Base-by-base conservation (phyloP, 2,329 filamentous ascomycete genomes). In the Talaromyces atroroseus region DNA sequence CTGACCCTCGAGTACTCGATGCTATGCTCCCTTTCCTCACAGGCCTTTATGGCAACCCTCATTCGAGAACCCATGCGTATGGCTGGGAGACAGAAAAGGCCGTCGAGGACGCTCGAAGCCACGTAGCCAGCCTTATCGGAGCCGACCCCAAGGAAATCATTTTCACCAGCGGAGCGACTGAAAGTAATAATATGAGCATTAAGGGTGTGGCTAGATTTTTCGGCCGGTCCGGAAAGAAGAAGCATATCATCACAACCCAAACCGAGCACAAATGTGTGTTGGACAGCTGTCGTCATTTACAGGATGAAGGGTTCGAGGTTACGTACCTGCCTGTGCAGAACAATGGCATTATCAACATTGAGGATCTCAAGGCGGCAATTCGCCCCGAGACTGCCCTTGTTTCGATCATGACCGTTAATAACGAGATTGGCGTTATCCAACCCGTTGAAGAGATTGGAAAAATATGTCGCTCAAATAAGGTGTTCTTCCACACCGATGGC, bases 161-260 rank as follows among this genome's bases (percentile, higher is more conserved):
- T 66, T 97, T 99, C 76, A 99, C 94, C 6, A 96, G 92, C 66
- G 94, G 94, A 55, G 94, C 94, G 16, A 99, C 94, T 0, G 94
- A 99, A 78, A 96, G 91, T 71, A 99, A 99, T 76, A 99, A 99
- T 68, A 99, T 99, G 94, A 96, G 91, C 74, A 90, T 99, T 78
- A 99, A 99, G 78, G 94, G 94, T 61, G 92, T 99, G 8, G 92
- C 94, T 20, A 83, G 92, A 61, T 99, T 99, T 77, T 96, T 96
- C 71, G 91, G 90, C 63, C 85, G 90, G 57, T 86, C 84, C 2
- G 92, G 91, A 66, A 96, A 96, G 84, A 97, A 97, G 85, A 96
- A 89, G 77, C 94, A 99, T 74, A 92, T 99, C 68, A 91, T 99
- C 73, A 99, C 94, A 23, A 90, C 86, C 40, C 94, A 97, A 77